Evolutionary conservation across 2,329 filamentous ascomycete species (phyloP).

Genomic region (Phoma sp.): DNA sequence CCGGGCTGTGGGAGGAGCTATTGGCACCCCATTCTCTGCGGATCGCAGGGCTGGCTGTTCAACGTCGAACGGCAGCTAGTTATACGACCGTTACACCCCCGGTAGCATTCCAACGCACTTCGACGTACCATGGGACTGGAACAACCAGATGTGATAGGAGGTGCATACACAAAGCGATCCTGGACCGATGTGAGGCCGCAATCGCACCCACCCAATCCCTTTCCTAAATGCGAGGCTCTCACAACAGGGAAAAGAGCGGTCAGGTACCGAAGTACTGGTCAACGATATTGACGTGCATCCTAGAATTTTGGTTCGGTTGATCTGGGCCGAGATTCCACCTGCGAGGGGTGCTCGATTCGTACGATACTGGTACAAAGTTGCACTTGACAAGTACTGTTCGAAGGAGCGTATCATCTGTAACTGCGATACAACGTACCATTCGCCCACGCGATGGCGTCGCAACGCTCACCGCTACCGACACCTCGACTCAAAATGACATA

Average conservation of each 20-base stretch:
- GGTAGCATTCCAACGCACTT: constrained; percentile 18
- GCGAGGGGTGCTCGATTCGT: constrained; percentile 18
- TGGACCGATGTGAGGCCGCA: constrained; percentile 8
- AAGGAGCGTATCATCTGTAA: constrained; percentile 13
- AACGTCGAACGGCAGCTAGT: constrained; percentile 13
- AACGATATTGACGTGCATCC: constrained; percentile 13
- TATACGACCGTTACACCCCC: constrained; percentile 20
- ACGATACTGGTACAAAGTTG: constrained; percentile 7
- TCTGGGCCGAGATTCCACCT: constrained; percentile 13
- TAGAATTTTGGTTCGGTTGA: constrained; percentile 9
- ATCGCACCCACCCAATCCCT: not conserved
- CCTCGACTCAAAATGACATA: not conserved
- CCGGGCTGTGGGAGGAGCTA: constrained; percentile 1
- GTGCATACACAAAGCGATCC: constrained; percentile 13
- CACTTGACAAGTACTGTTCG: constrained; percentile 7
- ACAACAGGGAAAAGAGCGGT: constrained; percentile 11
- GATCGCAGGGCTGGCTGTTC: constrained; percentile 14
- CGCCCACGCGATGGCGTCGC: constrained; percentile 10
- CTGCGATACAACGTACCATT: constrained; percentile 17
- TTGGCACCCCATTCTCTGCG: constrained; percentile 9
- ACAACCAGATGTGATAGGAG: constrained; percentile 13
- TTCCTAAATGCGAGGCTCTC: constrained; percentile 5
- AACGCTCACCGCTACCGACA: constrained; percentile 13
- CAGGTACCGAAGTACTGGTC: constrained; percentile 9
- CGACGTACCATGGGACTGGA: constrained; percentile 14